Conservation (phyloP, 805 yeast species). For the Jamesozyma hellenica region DNA sequence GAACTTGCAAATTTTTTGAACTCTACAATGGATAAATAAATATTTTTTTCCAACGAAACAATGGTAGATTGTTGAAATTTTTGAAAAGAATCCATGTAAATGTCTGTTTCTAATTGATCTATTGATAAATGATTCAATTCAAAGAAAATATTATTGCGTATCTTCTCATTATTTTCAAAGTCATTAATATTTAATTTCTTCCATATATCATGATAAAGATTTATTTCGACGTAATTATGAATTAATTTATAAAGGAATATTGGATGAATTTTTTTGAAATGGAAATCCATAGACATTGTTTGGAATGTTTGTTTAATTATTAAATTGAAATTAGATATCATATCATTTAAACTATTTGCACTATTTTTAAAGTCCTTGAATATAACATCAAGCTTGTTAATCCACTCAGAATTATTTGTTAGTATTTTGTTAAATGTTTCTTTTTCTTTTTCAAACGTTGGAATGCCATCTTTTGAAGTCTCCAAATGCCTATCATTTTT, state of each 20-base stretch:
- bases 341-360: neutral
- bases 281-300: slow-evolving; percentile 7
- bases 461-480: neutral
- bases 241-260: slow-evolving; percentile 42
- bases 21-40: slow-evolving; percentile 41
- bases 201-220: slow-evolving; percentile 63
- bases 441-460: neutral
- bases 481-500: neutral
- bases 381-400: slow-evolving; percentile 1
- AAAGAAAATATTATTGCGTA: neutral
- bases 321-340: neutral
- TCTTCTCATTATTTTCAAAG: neutral
- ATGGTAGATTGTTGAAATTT: slow-evolving; percentile 24
- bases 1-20: slow-evolving; percentile 40
- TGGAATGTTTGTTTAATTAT: slow-evolving; percentile 1
- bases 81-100: slow-evolving; percentile 30
- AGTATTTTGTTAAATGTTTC: slow-evolving; percentile 10
- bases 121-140: slow-evolving; percentile 29
- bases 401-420: slow-evolving; percentile 7
- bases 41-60: slow-evolving; percentile 32
- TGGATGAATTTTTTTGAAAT: slow-evolving; percentile 9
- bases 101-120: slow-evolving; percentile 36
- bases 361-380: neutral
- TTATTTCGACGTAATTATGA: slow-evolving; percentile 62
- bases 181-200: slow-evolving; percentile 21